Base-by-base conservation (phyloP, 2,329 filamentous ascomycete genomes). In the Sporothrix pseudoabietina region DNA sequence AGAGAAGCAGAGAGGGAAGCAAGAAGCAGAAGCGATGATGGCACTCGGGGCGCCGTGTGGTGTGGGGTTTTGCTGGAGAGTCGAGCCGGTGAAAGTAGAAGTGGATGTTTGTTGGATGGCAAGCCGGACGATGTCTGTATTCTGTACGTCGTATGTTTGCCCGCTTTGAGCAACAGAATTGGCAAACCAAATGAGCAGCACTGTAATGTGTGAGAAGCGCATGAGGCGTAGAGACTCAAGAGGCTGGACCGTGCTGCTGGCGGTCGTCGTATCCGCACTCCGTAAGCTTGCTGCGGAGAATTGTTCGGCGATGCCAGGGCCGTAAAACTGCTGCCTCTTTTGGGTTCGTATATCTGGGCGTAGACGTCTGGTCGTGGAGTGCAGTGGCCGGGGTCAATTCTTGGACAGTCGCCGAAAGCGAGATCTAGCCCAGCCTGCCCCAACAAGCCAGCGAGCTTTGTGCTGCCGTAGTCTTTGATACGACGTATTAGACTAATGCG, bases 261-360 rank as follows among this genome's bases (percentile, higher is more conserved):
- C 9, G 44, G 22, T 47, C 4, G 44, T 32, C 44, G 63, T 35
- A 68, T 68, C 44, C 41, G 63, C 44, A 30, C 41, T 32, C 44
- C 65, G 65, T 52, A 52, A 68, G 44, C 65, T 52, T 52, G 65
- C 30, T 68, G 65, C 26, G 65, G 65, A 52, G 30, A 68, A 44
- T 52, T 35, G 44, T 32, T 68, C 30, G 65, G 65, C 44, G 52
- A 9, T 52, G 65, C 65, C 65, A 52, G 65, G 44, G 44, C 44
- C 47, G 44, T 26, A 68, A 68, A 68, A 16, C 65, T 68, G 49
- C 66, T 69, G 66, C 66, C 66, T 69, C 49, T 55, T 55, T 35
- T 41, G 30, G 19, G 55, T 41, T 68, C 65, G 65, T 68, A 68
- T 68, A 44, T 63, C 9, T n/a, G 41, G 65, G 35, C 14, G 65